Percentiles rank a stretch among this genome's conserved stretches.
These are phyloP conservation scores for Suillus brevipes DNA, from an alignment of 768 basidiomycete genomes.

Conservation along the genomic window DNA sequence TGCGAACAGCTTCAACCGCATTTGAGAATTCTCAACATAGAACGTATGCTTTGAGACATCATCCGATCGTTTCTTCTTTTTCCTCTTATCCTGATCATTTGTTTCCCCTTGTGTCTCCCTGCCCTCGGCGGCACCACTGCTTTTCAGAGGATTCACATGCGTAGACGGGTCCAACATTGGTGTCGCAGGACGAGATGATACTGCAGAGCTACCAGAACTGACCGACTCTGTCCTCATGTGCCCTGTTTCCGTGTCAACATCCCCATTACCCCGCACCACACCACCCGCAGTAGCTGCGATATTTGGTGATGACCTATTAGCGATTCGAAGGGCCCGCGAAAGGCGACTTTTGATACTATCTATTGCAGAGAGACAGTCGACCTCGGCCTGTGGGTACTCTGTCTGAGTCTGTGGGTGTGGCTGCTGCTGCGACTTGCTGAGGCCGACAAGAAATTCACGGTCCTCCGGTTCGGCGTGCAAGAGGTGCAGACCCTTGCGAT, in stretches of 20 bases:
- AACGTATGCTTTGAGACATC: constrained; percentile 94
- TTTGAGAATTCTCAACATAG: constrained; percentile 89
- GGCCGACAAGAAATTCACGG: constrained; percentile 23
- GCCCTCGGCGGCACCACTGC: constrained; percentile 16
- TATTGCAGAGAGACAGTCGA: constrained; percentile 42
- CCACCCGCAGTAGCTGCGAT: constrained; percentile 7
- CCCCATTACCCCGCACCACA: constrained; percentile 7
- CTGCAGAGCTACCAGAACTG: constrained; percentile 39
- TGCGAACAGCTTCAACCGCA: constrained; percentile 82
- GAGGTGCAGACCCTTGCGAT: constrained; percentile 80
- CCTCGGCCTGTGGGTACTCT: constrained; percentile 23
- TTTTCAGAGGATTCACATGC: constrained; percentile 57
- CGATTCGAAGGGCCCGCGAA: constrained; percentile 44
- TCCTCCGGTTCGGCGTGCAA: constrained; percentile 42
- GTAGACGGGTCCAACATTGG: constrained; percentile 83
- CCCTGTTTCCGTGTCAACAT: constrained; percentile 6
- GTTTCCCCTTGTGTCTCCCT: constrained; percentile 25
- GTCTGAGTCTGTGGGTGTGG: constrained; percentile 17
- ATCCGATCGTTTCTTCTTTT: constrained; percentile 46
- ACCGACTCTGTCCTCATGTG: constrained; percentile 17
- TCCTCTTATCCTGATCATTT: constrained; percentile 41
- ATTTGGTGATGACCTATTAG: constrained; percentile 22
- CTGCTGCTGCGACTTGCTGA: constrained; percentile 19
- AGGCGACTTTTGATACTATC: constrained; percentile 51
- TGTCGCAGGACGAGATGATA: constrained; percentile 42